Conservation (phyloP, 805 yeast genomes). For the Candida taoyuanica region DNA sequence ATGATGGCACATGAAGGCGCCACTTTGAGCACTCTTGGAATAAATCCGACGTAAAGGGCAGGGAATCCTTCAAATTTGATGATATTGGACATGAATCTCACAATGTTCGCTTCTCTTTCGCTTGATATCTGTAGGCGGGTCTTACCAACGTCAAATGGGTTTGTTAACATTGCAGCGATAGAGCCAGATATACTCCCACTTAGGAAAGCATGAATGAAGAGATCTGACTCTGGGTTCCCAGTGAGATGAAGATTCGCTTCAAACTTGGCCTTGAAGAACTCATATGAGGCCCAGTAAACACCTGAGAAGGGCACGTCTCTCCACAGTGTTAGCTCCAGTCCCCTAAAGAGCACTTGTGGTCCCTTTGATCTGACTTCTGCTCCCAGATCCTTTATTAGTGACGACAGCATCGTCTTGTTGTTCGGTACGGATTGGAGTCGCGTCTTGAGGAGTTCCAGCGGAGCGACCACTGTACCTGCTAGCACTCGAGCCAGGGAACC, state of each 20-base stretch:
- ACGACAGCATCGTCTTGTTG: slow-evolving; percentile 31
- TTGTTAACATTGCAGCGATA: slow-evolving; percentile 80
- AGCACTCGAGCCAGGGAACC: slow-evolving; percentile 80
- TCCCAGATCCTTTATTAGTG: slow-evolving; percentile 48
- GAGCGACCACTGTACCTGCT: slow-evolving; percentile 83
- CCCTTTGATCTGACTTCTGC: slow-evolving; percentile 55
- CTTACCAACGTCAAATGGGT: slow-evolving; percentile 97
- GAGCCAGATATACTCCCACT: slow-evolving; percentile 84
- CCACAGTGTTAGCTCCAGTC: slow-evolving; percentile 86
- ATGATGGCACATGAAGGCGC: slow-evolving; percentile 98
- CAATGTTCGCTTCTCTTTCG: slow-evolving; percentile 50
- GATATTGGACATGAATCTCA: slow-evolving; percentile 59
- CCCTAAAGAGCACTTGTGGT: slow-evolving; percentile 64
- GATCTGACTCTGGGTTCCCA: slow-evolving; percentile 30
- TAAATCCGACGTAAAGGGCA: slow-evolving; percentile 83
- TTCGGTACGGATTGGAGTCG: slow-evolving; percentile 85
- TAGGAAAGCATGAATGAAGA: slow-evolving; percentile 61
- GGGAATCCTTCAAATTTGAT: slow-evolving; percentile 67
- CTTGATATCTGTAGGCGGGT: slow-evolving; percentile 76
- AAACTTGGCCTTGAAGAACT: slow-evolving; percentile 35
- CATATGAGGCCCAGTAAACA: slow-evolving; percentile 89
- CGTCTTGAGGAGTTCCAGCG: slow-evolving; percentile 83
- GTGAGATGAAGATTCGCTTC: slow-evolving; percentile 6
- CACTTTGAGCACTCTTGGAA: slow-evolving; percentile 83
- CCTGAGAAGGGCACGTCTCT: slow-evolving; percentile 97